phyloP scores from a whole-genome alignment of 2,329 filamentous ascomycete species.

The Paecilomyces fulvus region DNA sequence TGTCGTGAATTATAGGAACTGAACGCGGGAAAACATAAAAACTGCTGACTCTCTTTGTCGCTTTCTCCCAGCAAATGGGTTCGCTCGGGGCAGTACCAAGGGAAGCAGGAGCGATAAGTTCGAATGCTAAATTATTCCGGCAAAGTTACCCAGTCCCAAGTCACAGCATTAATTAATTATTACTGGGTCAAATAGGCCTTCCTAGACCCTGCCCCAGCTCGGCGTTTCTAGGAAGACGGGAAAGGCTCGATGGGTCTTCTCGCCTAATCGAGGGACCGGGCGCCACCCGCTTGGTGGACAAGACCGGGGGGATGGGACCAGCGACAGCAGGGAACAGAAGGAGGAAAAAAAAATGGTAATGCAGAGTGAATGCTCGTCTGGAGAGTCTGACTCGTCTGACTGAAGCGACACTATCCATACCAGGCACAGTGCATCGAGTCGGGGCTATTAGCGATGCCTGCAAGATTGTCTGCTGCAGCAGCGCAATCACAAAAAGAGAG shows the following conservation, averaged over 20 bases:
- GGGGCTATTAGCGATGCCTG: background rate
- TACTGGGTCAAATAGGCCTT: slow-evolving; percentile 2
- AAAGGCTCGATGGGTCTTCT: slow-evolving; percentile 24
- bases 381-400: background rate
- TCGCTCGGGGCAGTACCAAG: background rate
- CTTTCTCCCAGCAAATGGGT: background rate
- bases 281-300: background rate
- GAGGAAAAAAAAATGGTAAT: background rate
- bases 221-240: slow-evolving; percentile 12
- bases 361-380: background rate
- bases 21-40: background rate
- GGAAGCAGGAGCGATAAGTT: background rate
- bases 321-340: background rate
- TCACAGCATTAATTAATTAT: no score
- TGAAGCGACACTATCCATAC: background rate
- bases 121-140: background rate
- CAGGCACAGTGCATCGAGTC: background rate
- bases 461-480: background rate
- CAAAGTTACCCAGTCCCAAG: background rate
- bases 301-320: background rate
- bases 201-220: slow-evolving; percentile 16
- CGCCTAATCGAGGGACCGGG: slow-evolving; percentile 10
- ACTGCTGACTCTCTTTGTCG: background rate
- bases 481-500: background rate
- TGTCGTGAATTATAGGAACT: background rate